Percentiles rank a stretch among this genome's conserved stretches.
These are phyloP conservation scores for Macrophomina phaseolina DNA, from an alignment of 2,329 filamentous ascomycete species.

Conservation along the genomic window DNA sequence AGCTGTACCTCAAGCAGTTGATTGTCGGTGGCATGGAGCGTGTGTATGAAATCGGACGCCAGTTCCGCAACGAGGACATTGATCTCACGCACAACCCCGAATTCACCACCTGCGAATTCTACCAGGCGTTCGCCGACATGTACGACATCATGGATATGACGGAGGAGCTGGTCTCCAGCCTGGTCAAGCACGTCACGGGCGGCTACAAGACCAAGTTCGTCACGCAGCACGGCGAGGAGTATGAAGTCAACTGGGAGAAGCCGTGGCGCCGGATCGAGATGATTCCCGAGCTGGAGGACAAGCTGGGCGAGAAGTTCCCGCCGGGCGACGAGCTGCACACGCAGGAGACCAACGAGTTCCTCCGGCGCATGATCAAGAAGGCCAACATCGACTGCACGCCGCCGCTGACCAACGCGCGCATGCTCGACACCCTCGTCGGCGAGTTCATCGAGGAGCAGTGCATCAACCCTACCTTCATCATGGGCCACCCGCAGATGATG, in stretches of 20 bases:
- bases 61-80: conserved; percentile 93
- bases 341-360: conserved; percentile 84
- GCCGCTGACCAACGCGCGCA: conserved; percentile 89
- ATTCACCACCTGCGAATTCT: conserved; percentile 98
- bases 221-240: conserved; percentile 83
- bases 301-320: conserved; percentile 91
- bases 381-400: conserved; percentile 87
- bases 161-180: conserved; percentile 87
- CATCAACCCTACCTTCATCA: conserved; percentile 92
- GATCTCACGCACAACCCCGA: conserved; percentile 97
- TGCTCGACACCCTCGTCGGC: conserved; percentile 89
- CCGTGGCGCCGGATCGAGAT: conserved; percentile 95
- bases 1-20: conserved; percentile 95
- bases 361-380: conserved; percentile 84
- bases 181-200: conserved; percentile 89
- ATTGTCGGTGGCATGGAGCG: conserved; percentile 93
- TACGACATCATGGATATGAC: conserved; percentile 91
- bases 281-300: conserved; percentile 91
- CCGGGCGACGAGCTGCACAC: conserved; percentile 89
- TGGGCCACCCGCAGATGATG: conserved; percentile 85
- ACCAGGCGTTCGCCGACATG: conserved; percentile 76
- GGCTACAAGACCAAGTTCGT: conserved; percentile 84
- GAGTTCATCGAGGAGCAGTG: conserved; percentile 96
- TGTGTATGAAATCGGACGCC: conserved; percentile 93
- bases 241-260: conserved; percentile 93